Evolutionary conservation across 345 rosid genomes (phyloP).

Genomic region (Populus alba): DNA sequence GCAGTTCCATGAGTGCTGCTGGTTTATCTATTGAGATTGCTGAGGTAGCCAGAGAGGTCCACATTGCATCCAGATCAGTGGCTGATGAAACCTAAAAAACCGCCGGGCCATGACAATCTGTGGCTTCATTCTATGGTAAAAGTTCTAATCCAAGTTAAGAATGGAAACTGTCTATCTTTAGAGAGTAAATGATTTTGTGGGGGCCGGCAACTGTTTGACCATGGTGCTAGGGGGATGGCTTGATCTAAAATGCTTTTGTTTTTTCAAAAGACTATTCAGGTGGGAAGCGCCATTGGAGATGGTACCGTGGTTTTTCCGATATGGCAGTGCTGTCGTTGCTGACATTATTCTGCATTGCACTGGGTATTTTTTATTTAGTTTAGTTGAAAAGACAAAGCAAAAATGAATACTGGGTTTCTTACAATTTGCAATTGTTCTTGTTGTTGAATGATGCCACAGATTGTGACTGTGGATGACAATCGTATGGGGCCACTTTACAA

Average conservation of each 20-base stretch:
- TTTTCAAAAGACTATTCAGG: slow-evolving; percentile 39
- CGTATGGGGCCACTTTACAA: slow-evolving; percentile 19
- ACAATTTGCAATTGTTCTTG: too few species aligned
- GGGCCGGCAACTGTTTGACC: not conserved
- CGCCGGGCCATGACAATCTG: slow-evolving; percentile 39
- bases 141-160: not conserved
- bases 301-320: slow-evolving; percentile 58
- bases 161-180: not conserved
- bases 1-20: slow-evolving; percentile 58
- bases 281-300: slow-evolving; percentile 51
- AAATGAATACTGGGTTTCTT: too few species aligned
- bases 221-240: slow-evolving; percentile 3
- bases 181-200: not conserved
- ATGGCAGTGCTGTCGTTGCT: slow-evolving; percentile 44
- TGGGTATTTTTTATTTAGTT: slow-evolving; percentile 40
- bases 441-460: not conserved
- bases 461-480: slow-evolving; percentile 22
- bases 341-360: slow-evolving; percentile 80
- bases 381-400: too few species aligned
- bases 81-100: slow-evolving; percentile 36
- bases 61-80: slow-evolving; percentile 54
- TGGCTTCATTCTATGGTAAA: slow-evolving; percentile 79
- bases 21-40: slow-evolving; percentile 67
- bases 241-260: slow-evolving; percentile 16
- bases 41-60: slow-evolving; percentile 66